Base-by-base conservation (phyloP, 768 basidiomycete genomes). In the Astraeus odoratus region DNA sequence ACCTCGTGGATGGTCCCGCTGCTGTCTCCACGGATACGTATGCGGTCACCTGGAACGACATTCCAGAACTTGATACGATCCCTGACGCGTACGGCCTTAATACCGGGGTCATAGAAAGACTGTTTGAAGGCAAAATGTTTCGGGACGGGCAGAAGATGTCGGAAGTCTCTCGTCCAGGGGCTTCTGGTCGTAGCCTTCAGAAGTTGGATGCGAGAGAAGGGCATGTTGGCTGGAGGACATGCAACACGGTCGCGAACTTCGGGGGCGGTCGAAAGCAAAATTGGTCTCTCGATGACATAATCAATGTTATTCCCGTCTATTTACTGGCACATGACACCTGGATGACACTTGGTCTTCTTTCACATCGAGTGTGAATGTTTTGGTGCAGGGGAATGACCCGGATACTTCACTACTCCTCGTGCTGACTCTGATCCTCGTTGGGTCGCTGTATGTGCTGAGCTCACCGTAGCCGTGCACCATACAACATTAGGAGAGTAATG, bases 41-140 rank as follows among this genome's bases (percentile, higher is more conserved):
- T 78, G 43, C 74, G 76, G 67, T 92, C 89, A 6, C 89, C 89
- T 5, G 90, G 86, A 26, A 88, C 82, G 49, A 92, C 76, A 57
- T 91, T 92, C 89, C 89, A 92, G 58, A 77, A 78, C 60, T 87
- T 84, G 42, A 92, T 84, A 38, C 89, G 73, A 55, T 88, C 82
- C 46, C 73, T 71, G 9, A 77, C 73, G 10, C 74, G 71, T 36
- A 77, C 79, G 31, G 75, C 74, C 59, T 84, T 85, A 43, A 68
- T 36, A 8, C 44, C 48, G 0, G 66, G 51, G 58, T 76, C 75
- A 35, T 65, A 62, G 50, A 68, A 72, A 12, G 68, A 66, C 49
- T 57, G 58, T 41, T 72, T 69, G 55, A 73, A 70, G 43, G 63
- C 41, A 72, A 73, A 78, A 50, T 68, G 65, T 48, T 75, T 74